Evolutionary conservation across 75 land plant species (phyloP).

Genomic region (Isoetes taiwanensis): DNA sequence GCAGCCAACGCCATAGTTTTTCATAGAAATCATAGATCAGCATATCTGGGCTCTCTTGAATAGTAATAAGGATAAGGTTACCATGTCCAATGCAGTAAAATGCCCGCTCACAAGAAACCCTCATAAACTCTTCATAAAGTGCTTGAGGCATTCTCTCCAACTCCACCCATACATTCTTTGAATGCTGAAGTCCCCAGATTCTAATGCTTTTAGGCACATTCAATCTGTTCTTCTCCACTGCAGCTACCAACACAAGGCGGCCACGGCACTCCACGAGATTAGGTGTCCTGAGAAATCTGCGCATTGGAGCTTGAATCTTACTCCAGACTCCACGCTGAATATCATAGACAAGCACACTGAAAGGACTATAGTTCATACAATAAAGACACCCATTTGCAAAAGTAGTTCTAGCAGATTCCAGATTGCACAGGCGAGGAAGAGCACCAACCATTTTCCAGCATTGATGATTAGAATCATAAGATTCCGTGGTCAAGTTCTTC

Average conservation of each 20-base stretch:
- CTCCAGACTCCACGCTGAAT: constrained; percentile 31
- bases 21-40: constrained; percentile 37
- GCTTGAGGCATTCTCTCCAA: constrained; percentile 72
- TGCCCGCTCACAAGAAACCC: constrained; percentile 24
- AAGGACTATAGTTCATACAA: constrained; percentile 85
- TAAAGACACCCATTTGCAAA: constrained; percentile 40
- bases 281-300: constrained; percentile 70
- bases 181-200: constrained; percentile 52
- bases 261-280: constrained; percentile 63
- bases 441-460: constrained; percentile 41
- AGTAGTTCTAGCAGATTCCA: constrained; percentile 51
- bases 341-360: constrained; percentile 61
- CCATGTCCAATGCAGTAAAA: constrained; percentile 61
- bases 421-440: constrained; percentile 65
- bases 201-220: constrained; percentile 66
- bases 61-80: constrained; percentile 28
- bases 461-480: constrained; percentile 46
- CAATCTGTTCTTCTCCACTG: constrained; percentile 80
- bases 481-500: constrained; percentile 64
- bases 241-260: constrained; percentile 61
- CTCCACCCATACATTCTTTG: constrained; percentile 46
- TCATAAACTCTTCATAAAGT: constrained; percentile 37
- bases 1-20: constrained; percentile 62
- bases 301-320: constrained; percentile 88
- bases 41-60: constrained; percentile 12